phyloP scores from a whole-genome alignment of 2,329 filamentous ascomycete species.

The Penicillium corylophilum region DNA sequence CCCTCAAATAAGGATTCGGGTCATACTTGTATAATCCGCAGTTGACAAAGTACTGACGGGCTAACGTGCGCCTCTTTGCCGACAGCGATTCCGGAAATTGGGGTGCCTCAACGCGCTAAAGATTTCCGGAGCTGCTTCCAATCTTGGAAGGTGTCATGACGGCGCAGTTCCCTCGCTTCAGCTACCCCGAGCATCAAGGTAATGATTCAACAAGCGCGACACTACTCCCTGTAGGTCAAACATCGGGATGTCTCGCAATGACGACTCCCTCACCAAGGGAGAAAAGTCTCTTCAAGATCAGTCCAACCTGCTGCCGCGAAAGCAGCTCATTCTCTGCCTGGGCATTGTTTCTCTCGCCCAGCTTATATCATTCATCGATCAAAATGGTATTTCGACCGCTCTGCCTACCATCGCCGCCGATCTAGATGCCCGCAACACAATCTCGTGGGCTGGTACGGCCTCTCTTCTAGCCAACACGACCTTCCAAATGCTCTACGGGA shows the following conservation, averaged over 20 bases:
- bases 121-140: too few relatives aligned
- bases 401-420: constrained; percentile 53
- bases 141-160: too few relatives aligned
- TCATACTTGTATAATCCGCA: too few relatives aligned
- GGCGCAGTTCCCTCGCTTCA: background rate
- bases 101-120: too few relatives aligned
- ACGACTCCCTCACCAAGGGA: background rate
- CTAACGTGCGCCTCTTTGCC: too few relatives aligned
- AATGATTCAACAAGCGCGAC: background rate
- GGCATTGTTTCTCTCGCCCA: constrained; percentile 25
- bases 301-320: constrained; percentile 54
- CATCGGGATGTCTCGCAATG: background rate
- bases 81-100: too few relatives aligned
- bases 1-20: too few relatives aligned
- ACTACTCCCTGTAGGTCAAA: background rate
- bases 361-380: constrained; percentile 56
- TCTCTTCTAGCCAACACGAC: constrained; percentile 65
- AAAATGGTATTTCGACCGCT: constrained; percentile 53
- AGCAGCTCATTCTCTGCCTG: constrained; percentile 45
- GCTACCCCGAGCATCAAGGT: background rate
- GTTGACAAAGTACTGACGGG: too few relatives aligned
- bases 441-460: constrained; percentile 69
- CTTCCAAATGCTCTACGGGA: constrained; percentile 63
- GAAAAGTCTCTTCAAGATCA: constrained; percentile 46
- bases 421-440: constrained; percentile 43